Conservation (phyloP, 495 filamentous ascomycete species). For the Daldinia caldariorum region DNA sequence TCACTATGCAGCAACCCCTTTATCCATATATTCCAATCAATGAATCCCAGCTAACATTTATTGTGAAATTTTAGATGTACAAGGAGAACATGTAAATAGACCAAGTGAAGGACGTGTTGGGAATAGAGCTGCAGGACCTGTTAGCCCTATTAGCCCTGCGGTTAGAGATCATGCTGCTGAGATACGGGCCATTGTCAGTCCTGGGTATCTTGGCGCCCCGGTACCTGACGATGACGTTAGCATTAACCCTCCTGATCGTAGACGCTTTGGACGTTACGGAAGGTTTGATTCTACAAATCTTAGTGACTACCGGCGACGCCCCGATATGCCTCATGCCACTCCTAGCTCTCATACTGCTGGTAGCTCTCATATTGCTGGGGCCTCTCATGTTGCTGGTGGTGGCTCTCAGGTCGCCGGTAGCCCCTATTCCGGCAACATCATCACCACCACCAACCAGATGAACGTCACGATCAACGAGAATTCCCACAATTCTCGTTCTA, state of each 20-base stretch:
- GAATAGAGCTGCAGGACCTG: background rate
- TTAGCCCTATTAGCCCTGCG: no score
- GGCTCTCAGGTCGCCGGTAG: no score
- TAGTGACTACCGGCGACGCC: background rate
- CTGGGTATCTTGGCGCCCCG: constrained; percentile 1
- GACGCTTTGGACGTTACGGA: background rate
- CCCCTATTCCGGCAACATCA: no score
- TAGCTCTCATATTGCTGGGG: no score
- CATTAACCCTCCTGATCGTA: background rate
- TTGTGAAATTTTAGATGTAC: background rate
- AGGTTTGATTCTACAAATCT: background rate
- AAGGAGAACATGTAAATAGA: background rate
- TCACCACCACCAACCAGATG: no score
- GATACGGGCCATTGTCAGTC: background rate
- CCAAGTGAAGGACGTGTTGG: background rate
- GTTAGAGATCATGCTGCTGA: background rate
- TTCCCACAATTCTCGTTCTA: background rate
- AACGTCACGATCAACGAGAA: background rate
- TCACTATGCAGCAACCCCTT: background rate
- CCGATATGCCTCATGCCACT: background rate
- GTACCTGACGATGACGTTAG: background rate
- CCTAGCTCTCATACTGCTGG: no score
- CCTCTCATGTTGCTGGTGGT: no score
- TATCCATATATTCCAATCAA: background rate
- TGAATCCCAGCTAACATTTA: background rate